Base-by-base conservation (phyloP, 2,329 filamentous ascomycete genomes). In the Aureobasidium uvarum region DNA sequence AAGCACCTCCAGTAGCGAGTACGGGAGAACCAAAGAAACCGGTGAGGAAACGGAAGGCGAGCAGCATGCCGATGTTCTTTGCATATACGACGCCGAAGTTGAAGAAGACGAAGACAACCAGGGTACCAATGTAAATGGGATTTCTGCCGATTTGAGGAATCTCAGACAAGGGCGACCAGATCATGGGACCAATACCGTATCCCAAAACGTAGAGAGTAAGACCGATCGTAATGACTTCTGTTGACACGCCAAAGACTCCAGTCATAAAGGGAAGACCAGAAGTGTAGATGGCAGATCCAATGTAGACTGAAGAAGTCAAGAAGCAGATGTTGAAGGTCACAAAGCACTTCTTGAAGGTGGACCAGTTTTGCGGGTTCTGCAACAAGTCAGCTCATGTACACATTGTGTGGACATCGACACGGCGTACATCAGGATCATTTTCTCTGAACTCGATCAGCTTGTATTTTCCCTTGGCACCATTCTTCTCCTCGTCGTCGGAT, bases 1-100 rank as follows among this genome's bases (percentile, higher is more conserved):
- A 77, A 6, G 80, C 80, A 48, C 76, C 80, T 2, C 79, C 79
- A 0, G 79, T 81, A 0, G 80, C 80, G 0, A 81, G 74, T 0
- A 75, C 75, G 0, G 80, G 80, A 0, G 74, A 76, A 1, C 81
- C 81, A 68, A 83, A 77, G 69, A 84, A 82, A 0, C 82, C 83
- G 0, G 80, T 80, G 0, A 85, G 67, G 69, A 84, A 84, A 7
- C 83, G 79, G 46, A 85, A 79, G 2, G 77, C 80, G 0, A 86
- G 73, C 0, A 86, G 43, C 74, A 83, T 83, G 6, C 78, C 80
- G 54, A 85, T 79, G 67, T 84, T 84, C 43, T 74, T 75, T 23
- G 63, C 63, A 18, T 65, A 65, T 1, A 65, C 45, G 16, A 65
- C 0, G 81, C 79, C n/a, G 81, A 75, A 2, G 79, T 83, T 77